Evolutionary conservation across 2,329 filamentous ascomycete genomes (phyloP), one percentile per base, ranked within the genome.

Genomic region (Pseudogymnoascus sp.): DNA sequence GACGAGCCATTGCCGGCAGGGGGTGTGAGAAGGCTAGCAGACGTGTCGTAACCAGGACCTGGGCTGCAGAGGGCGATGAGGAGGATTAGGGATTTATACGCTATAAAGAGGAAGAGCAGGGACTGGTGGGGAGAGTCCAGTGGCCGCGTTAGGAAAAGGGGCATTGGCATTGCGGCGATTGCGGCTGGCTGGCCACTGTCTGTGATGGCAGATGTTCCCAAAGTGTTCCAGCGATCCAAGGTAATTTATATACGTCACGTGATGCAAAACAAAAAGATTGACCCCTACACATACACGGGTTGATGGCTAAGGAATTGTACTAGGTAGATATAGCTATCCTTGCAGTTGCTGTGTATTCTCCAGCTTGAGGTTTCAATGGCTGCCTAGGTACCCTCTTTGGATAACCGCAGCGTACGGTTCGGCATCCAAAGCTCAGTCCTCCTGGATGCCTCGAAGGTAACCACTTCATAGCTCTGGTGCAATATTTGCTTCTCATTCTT

Each of bases 21-120:
- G 29, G 64, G 77, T 71, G 75, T 80, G 69, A 81, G 68, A 31
- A 83, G 74, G 39, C 80, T 80, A 5, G 82, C 87, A 5, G 89
- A 93, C n/a, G 89, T 92, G 75, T 95, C 90, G 73, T 94, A 95
- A 25, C 81, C 62, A 74, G 74, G 66, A 83, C 84, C 13, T 82
- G 82, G 63, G 80, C 83, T 55, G 82, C 72, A 60, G 75, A 81
- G 70, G 29, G 85, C 85, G 61, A 92, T 73, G 52, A 80, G 68
- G n/a, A 92, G 72, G 5, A 94, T 76, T 8, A 89, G 70, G 5
- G 73, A 59, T 71, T 93, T 94, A 88, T 88, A 92, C 33, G 48
- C 29, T 55, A 55, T 33, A 6, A 55, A 55, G 8, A 55, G 15
- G 15, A 12, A 55, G n/a, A 55, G 29, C 8, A 55, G 48, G 48